phyloP scores from a whole-genome alignment of 306 rosid genomes.

The Fagus sylvatica region DNA sequence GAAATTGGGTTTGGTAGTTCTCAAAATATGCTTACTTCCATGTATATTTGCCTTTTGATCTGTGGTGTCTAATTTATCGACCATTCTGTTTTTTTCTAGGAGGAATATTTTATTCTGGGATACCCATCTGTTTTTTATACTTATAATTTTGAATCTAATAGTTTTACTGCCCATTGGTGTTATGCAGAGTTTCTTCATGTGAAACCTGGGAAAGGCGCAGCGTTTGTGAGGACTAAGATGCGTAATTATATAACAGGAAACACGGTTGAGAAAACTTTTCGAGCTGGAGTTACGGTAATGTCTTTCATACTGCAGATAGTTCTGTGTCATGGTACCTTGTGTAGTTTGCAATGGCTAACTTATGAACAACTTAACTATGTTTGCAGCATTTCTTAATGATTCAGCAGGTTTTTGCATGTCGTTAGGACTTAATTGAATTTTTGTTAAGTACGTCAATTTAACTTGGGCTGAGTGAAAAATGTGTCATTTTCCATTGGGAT shows the following conservation, averaged over 20 bases:
- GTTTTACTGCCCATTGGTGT: slow-evolving; percentile 10
- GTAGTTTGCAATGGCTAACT: slow-evolving; percentile 1
- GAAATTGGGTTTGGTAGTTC: neutral
- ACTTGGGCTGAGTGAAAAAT: neutral
- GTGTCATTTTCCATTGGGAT: neutral
- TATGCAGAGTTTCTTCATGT: slow-evolving; percentile 89
- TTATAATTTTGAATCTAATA: neutral
- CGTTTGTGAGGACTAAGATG: slow-evolving; percentile 91
- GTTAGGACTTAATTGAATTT: neutral
- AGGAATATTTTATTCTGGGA: neutral
- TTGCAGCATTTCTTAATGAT: neutral
- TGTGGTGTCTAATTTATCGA: neutral
- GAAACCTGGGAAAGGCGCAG: slow-evolving; percentile 98
- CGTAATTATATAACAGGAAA: slow-evolving; percentile 82
- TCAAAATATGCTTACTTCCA: neutral
- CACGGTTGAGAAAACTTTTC: slow-evolving; percentile 88
- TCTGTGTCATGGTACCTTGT: neutral
- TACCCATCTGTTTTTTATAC: neutral
- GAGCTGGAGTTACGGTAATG: slow-evolving; percentile 88
- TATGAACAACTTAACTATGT: slow-evolving; percentile 2
- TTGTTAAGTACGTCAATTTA: neutral
- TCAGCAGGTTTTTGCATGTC: neutral
- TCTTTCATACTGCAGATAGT: slow-evolving; percentile 9
- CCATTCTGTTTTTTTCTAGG: neutral
- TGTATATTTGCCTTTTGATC: too few relatives aligned